Evolutionary conservation across 371 early-diverging fungal species (phyloP).

Genomic region (Apophysomyces sp.): DNA sequence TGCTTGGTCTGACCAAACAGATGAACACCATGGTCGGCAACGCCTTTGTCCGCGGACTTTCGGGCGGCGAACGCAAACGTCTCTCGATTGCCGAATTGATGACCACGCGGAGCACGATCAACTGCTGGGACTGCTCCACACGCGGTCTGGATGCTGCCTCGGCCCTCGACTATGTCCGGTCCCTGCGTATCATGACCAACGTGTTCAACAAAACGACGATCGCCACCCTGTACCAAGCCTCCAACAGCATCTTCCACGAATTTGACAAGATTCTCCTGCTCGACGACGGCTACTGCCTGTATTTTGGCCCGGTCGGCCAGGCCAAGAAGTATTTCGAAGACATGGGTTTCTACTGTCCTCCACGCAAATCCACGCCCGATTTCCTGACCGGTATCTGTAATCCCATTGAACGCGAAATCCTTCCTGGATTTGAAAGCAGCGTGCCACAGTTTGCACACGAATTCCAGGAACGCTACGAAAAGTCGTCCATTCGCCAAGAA

Average conservation of each 20-base stretch:
- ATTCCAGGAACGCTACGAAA: slow-evolving; percentile 46
- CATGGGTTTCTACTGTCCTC: slow-evolving; percentile 67
- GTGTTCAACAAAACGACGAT: slow-evolving; percentile 62
- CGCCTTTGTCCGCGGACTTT: slow-evolving; percentile 77
- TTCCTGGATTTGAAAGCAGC: slow-evolving; percentile 51
- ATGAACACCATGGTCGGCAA: slow-evolving; percentile 83
- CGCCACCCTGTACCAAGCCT: slow-evolving; percentile 69
- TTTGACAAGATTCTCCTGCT: slow-evolving; percentile 77
- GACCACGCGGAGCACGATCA: slow-evolving; percentile 68
- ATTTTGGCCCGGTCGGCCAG: slow-evolving; percentile 67
- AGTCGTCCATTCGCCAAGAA: slow-evolving; percentile 30
- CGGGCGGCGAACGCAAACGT: slow-evolving; percentile 90
- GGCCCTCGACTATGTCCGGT: slow-evolving; percentile 75
- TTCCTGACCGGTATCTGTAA: slow-evolving; percentile 73
- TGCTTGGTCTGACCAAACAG: slow-evolving; percentile 74
- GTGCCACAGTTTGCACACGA: slow-evolving; percentile 44
- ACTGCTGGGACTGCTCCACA: slow-evolving; percentile 87
- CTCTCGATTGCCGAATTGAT: slow-evolving; percentile 87
- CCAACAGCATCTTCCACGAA: slow-evolving; percentile 71
- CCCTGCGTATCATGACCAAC: slow-evolving; percentile 68
- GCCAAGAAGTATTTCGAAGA: slow-evolving; percentile 68
- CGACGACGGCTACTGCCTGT: slow-evolving; percentile 71
- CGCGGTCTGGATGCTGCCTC: slow-evolving; percentile 91
- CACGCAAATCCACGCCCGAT: slow-evolving; percentile 74
- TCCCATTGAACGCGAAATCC: slow-evolving; percentile 56